Base-by-base conservation (phyloP, 2,329 filamentous ascomycete species). In the Talaromyces sp. region DNA sequence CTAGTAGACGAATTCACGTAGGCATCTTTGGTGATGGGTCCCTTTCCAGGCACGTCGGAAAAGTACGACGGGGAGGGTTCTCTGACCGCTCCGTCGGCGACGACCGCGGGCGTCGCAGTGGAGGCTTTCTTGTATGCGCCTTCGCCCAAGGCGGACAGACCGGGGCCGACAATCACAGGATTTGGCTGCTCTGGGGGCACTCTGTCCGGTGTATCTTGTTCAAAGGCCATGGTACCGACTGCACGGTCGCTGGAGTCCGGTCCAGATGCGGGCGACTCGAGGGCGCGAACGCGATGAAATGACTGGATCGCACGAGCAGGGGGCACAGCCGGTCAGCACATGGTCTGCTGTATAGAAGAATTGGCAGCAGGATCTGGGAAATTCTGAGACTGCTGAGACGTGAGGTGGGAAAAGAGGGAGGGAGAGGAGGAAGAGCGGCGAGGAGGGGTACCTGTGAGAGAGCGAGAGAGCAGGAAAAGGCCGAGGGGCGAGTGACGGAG, bases 1-100 rank as follows among this genome's bases (percentile, higher is more conserved):
- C 75, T 78, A 64, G 63, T 65, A 14, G 70, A 66, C 46, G 67
- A 64, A 62, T 63, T 32, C 66, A 60, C 59, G 62, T 63, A 56
- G 60, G 58, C 51, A 65, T 62, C 58, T 63, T 58, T 43, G 64
- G 56, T 60, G 24, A 26, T 35, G 51, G 46, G 32, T 24, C 55
- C 43, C 14, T 64, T 60, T 59, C 68, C 69, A 17, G 67, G 68
- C n/a, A 66, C 56, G 21, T 63, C 62, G 52, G 65, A 63, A 64
- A 71, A 73, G 64, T 72, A 73, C 31, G 70, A 73, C 24, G 68
- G 67, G 26, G 61, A 58, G 64, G 70, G 67, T 32, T 58, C 31
- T 62, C 46, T 14, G 64, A 27, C 24, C 24, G 63, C 64, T 58
- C 67, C 65, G 55, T 69, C 71, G 19, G 61, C 43, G 31, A 64